Base-by-base conservation (phyloP, 768 basidiomycete species). In the Pisolithus albus region DNA sequence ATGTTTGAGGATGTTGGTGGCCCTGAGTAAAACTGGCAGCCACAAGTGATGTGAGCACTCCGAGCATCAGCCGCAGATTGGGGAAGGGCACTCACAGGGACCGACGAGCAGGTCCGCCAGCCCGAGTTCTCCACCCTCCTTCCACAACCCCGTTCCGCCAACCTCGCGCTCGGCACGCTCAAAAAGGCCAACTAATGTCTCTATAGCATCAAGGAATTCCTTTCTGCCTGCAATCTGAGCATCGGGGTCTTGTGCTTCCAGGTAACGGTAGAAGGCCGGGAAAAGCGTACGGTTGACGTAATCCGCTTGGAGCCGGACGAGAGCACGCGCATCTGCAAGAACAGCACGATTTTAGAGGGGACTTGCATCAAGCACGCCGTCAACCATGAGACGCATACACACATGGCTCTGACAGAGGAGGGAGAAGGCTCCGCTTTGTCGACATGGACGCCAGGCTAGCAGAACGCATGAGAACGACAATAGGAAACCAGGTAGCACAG, bases 181-280 rank as follows among this genome's bases (percentile, higher is more conserved):
- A 34, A 88, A 72, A 8, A 85, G 70, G 0, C 49, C 56, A 0
- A 81, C 72, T 32, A 88, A 77, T 1, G 61, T 60, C 21, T 78
- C 75, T 11, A 88, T 61, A 1, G 79, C 74, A 0, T 65, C 64
- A 36, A 70, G 68, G 53, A 85, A 83, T 18, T 84, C 84, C 49
- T 73, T 76, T 2, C 74, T 80, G 2, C 60, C 64, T 18, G 73
- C 66, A 43, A 76, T 73, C 61, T 87, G 85, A 1, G 77, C 72
- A 4, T 64, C 65, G 8, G 61, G 49, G 7, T 80, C 80, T 65
- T 86, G 86, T 0, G 84, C 82, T 69, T 88, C 86, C 26, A 89
- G 74, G 58, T 75, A 87, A 26, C 84, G 79, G 59, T 88, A 88
- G 65, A 88, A 89, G 0, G 83, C 75, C 7, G 87, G 86, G 3